Conservation (phyloP, 306 rosid species). For the Carpinus viminea region DNA sequence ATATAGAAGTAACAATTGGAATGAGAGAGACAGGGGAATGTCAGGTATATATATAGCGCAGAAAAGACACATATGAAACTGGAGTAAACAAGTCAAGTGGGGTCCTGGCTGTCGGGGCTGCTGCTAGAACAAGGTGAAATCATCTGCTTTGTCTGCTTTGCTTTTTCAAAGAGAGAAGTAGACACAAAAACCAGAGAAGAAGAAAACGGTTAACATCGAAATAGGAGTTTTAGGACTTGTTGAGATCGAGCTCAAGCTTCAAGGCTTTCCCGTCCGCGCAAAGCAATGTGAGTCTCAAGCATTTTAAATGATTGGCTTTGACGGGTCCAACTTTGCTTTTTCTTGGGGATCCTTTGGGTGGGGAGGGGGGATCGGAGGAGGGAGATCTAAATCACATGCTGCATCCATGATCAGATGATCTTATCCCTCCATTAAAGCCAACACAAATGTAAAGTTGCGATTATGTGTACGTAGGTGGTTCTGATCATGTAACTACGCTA, state of each 20-base stretch:
- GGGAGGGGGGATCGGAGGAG: too few species aligned
- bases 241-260: constrained; percentile 36
- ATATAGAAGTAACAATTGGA: neutral
- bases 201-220: constrained; percentile 19
- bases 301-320: constrained; percentile 73
- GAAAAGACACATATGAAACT: constrained; percentile 6
- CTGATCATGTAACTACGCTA: neutral
- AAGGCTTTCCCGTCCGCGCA: constrained; percentile 42
- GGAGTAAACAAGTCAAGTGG: constrained; percentile 21
- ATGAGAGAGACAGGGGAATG: constrained; percentile 22
- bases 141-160: constrained; percentile 20
- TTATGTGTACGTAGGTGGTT: neutral
- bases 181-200: constrained; percentile 1
- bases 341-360: constrained; percentile 4
- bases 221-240: constrained; percentile 30
- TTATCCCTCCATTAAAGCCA: neutral
- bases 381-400: neutral
- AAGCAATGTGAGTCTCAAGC: constrained; percentile 46
- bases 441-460: neutral
- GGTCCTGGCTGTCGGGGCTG: constrained; percentile 19
- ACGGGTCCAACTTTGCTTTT: constrained; percentile 61
- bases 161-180: constrained; percentile 14
- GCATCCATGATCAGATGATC: constrained; percentile 7
- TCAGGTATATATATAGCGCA: constrained; percentile 1
- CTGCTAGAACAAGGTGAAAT: neutral